phyloP scores from a whole-genome alignment of 495 filamentous ascomycete genomes.

The Darksidea phi region DNA sequence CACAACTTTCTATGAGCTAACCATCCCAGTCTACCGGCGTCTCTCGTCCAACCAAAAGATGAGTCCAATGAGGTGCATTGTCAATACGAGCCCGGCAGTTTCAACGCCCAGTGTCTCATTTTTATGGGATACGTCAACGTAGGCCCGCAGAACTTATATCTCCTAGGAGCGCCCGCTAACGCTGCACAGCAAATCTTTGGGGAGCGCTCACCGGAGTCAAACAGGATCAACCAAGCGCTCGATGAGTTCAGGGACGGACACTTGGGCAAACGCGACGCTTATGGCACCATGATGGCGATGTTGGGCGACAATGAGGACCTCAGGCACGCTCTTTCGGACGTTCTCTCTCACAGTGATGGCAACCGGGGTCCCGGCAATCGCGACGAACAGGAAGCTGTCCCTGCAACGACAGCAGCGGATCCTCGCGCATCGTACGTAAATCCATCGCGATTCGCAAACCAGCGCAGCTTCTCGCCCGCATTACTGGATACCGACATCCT shows the following conservation, averaged over 20 bases:
- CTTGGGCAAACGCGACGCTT: background rate
- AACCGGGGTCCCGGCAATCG: no score
- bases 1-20: no score
- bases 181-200: slow-evolving; percentile 1
- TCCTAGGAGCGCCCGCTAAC: background rate
- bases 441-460: no score
- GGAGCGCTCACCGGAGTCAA: slow-evolving; percentile 4
- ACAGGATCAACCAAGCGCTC: slow-evolving; percentile 1
- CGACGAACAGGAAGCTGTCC: no score
- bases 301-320: slow-evolving; percentile 6
- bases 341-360: background rate
- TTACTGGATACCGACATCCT: no score
- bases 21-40: no score
- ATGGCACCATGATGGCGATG: background rate
- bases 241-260: background rate
- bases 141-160: background rate
- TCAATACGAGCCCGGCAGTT: background rate
- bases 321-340: background rate
- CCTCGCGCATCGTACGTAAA: no score
- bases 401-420: no score
- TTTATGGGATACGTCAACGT: slow-evolving; percentile 10
- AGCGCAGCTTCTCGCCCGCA: background rate
- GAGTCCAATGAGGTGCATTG: background rate
- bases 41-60: no score
- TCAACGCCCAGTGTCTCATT: background rate